These are phyloP conservation scores for Citrus unshiu DNA, from an alignment of 345 rosid genomes.

Conservation along the genomic window DNA sequence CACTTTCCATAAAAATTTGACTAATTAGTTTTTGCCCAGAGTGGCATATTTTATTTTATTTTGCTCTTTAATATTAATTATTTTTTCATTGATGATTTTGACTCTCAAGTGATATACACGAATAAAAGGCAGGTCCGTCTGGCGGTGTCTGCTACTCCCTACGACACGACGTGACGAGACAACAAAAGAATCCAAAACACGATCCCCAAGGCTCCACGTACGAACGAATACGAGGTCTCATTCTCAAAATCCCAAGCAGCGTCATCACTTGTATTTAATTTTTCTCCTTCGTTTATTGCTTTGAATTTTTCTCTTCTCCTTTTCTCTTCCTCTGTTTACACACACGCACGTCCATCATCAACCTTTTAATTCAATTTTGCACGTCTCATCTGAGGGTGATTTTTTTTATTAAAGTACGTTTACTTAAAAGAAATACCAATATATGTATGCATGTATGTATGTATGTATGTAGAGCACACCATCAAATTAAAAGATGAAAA, in stretches of 20 bases:
- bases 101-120: not conserved
- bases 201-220: not conserved
- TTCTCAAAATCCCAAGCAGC: not conserved
- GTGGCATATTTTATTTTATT: not conserved
- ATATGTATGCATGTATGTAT: rapidly evolving
- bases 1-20: not conserved
- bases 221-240: not conserved
- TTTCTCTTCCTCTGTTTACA: not conserved
- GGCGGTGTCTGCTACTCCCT: not conserved
- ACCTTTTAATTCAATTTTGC: not conserved
- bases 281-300: too few species aligned
- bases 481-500: too few species aligned
- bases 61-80: not conserved
- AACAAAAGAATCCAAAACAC: not conserved
- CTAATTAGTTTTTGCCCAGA: not conserved
- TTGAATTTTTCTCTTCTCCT: too few species aligned
- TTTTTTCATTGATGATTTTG: too few species aligned
- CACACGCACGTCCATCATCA: not conserved
- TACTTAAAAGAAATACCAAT: too few species aligned
- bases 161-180: not conserved
- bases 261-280: too few species aligned
- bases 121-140: not conserved
- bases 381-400: not conserved
- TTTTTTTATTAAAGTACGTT: too few species aligned
- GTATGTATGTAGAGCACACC: too few species aligned